Percentiles rank a stretch among this genome's conserved stretches.
Conservation (phyloP, 2,329 filamentous ascomycete genomes). For the Metarhizium sp. region DNA sequence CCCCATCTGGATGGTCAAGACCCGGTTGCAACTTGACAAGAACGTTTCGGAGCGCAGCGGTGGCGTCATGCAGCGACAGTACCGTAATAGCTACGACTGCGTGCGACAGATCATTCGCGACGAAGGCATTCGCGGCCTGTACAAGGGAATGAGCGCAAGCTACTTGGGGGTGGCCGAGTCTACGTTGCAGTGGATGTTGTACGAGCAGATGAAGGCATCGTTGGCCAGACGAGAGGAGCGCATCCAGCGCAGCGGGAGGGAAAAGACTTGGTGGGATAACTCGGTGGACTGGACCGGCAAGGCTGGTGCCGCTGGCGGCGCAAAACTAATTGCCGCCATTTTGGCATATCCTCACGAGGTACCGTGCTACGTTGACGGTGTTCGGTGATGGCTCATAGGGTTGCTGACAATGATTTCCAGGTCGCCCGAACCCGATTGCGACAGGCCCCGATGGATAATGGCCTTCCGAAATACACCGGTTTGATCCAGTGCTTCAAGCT, state of each 20-base stretch:
- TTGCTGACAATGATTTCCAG: slow-evolving; percentile 24
- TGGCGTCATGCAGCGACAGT: slow-evolving; percentile 51
- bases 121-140: slow-evolving; percentile 75
- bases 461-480: slow-evolving; percentile 76
- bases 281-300: slow-evolving; percentile 73
- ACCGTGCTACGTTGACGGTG: background rate
- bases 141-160: slow-evolving; percentile 83
- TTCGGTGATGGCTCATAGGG: background rate
- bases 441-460: slow-evolving; percentile 67
- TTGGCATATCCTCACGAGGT: slow-evolving; percentile 91
- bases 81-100: slow-evolving; percentile 84
- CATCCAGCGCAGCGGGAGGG: slow-evolving; percentile 47
- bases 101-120: slow-evolving; percentile 69
- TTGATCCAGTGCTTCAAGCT: slow-evolving; percentile 81
- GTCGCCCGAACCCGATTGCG: slow-evolving; percentile 76
- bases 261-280: slow-evolving; percentile 62
- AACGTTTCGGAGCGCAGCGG: slow-evolving; percentile 56
- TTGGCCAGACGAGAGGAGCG: slow-evolving; percentile 55
- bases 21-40: slow-evolving; percentile 83
- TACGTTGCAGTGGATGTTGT: slow-evolving; percentile 87
- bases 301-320: slow-evolving; percentile 66
- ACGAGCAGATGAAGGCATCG: slow-evolving; percentile 82
- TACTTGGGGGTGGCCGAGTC: slow-evolving; percentile 88
- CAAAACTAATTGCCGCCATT: slow-evolving; percentile 77
- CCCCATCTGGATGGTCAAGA: slow-evolving; percentile 96